Evolutionary conservation across 2,329 filamentous ascomycete species (phyloP), one percentile per base, ranked within the genome.

Genomic region (Alternaria panax): DNA sequence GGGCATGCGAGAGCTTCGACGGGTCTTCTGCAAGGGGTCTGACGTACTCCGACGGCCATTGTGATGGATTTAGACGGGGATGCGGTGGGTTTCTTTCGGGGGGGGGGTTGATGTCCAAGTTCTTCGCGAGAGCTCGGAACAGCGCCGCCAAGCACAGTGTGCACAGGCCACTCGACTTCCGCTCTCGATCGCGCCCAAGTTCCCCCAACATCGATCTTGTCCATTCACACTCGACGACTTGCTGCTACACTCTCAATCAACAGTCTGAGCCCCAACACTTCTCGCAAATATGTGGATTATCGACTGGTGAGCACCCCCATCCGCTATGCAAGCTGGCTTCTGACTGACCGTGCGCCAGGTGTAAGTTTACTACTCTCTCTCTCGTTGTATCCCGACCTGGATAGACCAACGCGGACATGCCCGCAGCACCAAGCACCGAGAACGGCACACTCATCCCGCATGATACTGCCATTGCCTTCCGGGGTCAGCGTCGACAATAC

Each of bases 261-360:
- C 30, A 38, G 34, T 24, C 47, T 48, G 20, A 28, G 38, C 43
- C 12, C 45, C 16, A 48, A 24, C 67, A 42, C 30, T 16, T 32
- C 52, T 51, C 30, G 56, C 58, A 55, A 59, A 14, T 55, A 96
- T 96, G 92, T 96, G 92, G 92, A 92, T 96, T 80, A 83, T 96
- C 78, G 92, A 94, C 87, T 96, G 92, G 92, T 95, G 59, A 66
- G 62, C 54, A 32, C 24, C 27, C 12, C 8, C 4, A 9, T 30
- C 30, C 8, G 18, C 3, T 25, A 14, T 4, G 9, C 6, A 5
- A 18, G n/a, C 16, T 11, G 12, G 51, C 28, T 27, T 28, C 22
- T 27, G 55, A 51, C 63, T 71, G 55, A 73, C 43, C n/a, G 51
- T 38, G 56, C 27, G 42, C 60, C 59, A 75, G 73, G 73, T 74